These are phyloP conservation scores for Phytophthora agathidicida DNA, from an alignment of 352 stramenopile genomes.

Conservation along the genomic window DNA sequence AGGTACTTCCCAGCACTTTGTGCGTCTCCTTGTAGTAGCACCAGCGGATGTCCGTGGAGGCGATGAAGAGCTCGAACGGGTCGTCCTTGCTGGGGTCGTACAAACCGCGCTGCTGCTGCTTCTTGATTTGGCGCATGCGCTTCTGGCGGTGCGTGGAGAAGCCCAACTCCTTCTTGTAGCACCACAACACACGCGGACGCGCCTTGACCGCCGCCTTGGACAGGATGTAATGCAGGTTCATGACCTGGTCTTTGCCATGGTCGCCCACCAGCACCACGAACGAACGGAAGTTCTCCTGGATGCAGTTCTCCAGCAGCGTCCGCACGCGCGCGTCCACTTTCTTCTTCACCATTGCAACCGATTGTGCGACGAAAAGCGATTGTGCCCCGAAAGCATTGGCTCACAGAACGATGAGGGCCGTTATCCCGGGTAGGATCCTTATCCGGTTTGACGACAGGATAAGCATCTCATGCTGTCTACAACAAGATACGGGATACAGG, in stretches of 20 bases:
- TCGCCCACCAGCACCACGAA: conserved; percentile 99
- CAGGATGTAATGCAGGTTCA: conserved; percentile 99
- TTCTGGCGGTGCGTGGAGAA: conserved; percentile 98
- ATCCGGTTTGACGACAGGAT: too few relatives aligned
- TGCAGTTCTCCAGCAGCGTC: conserved; percentile 97
- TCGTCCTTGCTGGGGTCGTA: conserved; percentile 94
- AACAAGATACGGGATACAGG: too few relatives aligned
- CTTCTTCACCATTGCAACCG: conserved; percentile 96
- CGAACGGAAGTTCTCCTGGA: conserved; percentile 96
- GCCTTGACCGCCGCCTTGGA: conserved; percentile 95
- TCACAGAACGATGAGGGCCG: too few relatives aligned
- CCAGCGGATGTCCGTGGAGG: conserved; percentile 98
- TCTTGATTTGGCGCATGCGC: conserved; percentile 95
- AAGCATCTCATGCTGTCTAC: too few relatives aligned
- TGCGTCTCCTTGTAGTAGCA: conserved; percentile 99
- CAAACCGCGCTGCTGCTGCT: conserved; percentile 92
- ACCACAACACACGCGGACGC: conserved; percentile 98
- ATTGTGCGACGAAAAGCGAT: conserved; percentile 7
- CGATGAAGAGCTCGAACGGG: conserved; percentile 99
- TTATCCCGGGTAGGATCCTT: too few relatives aligned
- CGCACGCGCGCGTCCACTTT: conserved; percentile 98
- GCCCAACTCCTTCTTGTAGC: conserved; percentile 99
- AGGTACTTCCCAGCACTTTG: conserved; percentile 98
- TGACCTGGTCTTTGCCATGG: conserved; percentile 99
- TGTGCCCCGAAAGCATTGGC: conserved; percentile 28